Conservation (phyloP, 805 yeast genomes). For the Torulaspora microellipsoides region DNA sequence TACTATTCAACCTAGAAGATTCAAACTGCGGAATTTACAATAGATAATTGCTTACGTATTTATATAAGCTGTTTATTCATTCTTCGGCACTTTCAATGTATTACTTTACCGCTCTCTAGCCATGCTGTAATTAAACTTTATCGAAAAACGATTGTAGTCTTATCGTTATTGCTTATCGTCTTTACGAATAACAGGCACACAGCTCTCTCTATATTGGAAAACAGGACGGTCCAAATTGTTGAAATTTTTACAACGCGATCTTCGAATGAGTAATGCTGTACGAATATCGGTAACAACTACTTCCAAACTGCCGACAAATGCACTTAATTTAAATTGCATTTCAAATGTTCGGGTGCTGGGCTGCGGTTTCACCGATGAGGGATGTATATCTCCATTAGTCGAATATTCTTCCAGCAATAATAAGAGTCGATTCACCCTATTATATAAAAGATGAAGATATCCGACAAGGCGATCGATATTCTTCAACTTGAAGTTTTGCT, state of each 20-base stretch:
- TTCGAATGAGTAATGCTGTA: background rate
- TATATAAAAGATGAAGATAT: background rate
- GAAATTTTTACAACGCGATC: background rate
- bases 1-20: background rate
- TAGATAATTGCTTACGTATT: background rate
- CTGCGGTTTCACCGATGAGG: background rate
- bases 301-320: background rate
- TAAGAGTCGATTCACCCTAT: background rate
- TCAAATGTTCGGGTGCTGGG: background rate
- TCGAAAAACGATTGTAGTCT: background rate
- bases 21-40: background rate
- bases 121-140: background rate
- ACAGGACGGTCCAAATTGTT: background rate
- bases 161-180: constrained; percentile 1
- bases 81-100: background rate
- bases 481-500: background rate
- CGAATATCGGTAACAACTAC: background rate
- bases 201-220: too few relatives aligned
- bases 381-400: background rate
- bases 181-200: background rate
- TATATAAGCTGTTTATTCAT: background rate
- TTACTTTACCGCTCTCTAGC: background rate
- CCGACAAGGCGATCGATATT: background rate
- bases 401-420: background rate
- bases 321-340: background rate